phyloP scores from a whole-genome alignment of 2,329 filamentous ascomycete genomes.

The Elsinoe necatrix region DNA sequence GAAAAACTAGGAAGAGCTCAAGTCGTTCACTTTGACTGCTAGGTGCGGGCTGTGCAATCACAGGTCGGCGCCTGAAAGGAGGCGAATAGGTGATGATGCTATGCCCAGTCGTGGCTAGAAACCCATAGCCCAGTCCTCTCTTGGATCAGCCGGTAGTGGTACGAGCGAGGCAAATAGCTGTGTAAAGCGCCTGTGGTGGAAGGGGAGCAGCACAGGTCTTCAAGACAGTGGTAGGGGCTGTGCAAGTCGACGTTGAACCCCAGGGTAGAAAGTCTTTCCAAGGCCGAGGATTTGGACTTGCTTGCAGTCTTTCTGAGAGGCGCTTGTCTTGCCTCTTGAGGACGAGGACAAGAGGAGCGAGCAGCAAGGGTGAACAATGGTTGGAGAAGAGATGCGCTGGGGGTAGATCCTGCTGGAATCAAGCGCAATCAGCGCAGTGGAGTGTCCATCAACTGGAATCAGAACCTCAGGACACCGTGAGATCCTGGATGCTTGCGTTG shows the following conservation, averaged over 20 bases:
- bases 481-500: not conserved
- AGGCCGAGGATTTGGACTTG: not conserved
- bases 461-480: not conserved
- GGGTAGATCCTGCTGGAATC: not conserved
- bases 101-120: not conserved
- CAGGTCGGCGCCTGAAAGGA: not conserved
- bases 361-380: not conserved
- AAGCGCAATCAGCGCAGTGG: not conserved
- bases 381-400: not conserved
- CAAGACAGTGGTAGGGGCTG: slow-evolving; percentile 3
- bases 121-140: not conserved
- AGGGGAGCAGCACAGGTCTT: not conserved
- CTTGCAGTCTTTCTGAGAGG: not conserved
- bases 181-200: not conserved
- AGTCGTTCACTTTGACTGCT: not conserved
- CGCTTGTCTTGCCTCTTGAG: slow-evolving; percentile 8
- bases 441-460: not conserved
- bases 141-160: not conserved
- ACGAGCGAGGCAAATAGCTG: slow-evolving; percentile 9
- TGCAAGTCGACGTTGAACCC: not conserved
- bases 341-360: not conserved
- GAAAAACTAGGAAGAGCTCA: not conserved
- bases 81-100: slow-evolving; percentile 3
- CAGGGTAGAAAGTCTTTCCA: not conserved
- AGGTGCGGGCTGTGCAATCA: slow-evolving; percentile 3